Evolutionary conservation across 495 filamentous ascomycete genomes (phyloP), one percentile per base, ranked within the genome.

Genomic region (Penicillium nucicola): DNA sequence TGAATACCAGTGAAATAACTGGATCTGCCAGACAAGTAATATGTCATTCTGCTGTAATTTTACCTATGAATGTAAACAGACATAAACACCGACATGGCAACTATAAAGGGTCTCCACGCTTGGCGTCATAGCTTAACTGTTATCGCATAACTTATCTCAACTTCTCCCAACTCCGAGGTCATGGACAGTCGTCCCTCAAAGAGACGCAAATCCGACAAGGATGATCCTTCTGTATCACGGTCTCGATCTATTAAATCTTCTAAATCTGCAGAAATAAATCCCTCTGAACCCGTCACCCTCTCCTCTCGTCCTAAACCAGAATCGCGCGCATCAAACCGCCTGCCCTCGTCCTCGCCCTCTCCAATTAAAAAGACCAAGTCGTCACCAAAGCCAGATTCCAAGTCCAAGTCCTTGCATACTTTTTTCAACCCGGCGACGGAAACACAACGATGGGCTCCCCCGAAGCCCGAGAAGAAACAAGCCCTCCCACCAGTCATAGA

Each of bases 151-250:
- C 38, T 42, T 51, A 49, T 45, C 38, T 42, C 15, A 47, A 36
- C 50, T 38, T 52, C 48, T 52, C 42, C 40, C 46, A 40, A 39
- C 30, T 44, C 53, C 25, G 2, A 9, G 25, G 59, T 54, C 19
- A 77, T 77, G 85, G 58, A 67, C 51, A 59, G 66, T 58, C 72
- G 70, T 59, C 77, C 77, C 42, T 52, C 68, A 12, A 71, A 79
- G 46, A 70, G 76, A 53, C 75, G 74, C 51, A 70, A 65, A 60
- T 66, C 53, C 13, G 37, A 22, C 37, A 31, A 42, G 33, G 32
- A 49, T 34, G 14, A n/a, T 20, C 25, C 36, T 19, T 22, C 45
- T n/a, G 22, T 19, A 8, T 7, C 41, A 48, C 28, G n/a, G 25
- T 28, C 25, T 28, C 25, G 25, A 6, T 28, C 25, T 28, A 6